Base-by-base conservation (phyloP, 495 filamentous ascomycete genomes). In the Hypoxylon crocopeplum region DNA sequence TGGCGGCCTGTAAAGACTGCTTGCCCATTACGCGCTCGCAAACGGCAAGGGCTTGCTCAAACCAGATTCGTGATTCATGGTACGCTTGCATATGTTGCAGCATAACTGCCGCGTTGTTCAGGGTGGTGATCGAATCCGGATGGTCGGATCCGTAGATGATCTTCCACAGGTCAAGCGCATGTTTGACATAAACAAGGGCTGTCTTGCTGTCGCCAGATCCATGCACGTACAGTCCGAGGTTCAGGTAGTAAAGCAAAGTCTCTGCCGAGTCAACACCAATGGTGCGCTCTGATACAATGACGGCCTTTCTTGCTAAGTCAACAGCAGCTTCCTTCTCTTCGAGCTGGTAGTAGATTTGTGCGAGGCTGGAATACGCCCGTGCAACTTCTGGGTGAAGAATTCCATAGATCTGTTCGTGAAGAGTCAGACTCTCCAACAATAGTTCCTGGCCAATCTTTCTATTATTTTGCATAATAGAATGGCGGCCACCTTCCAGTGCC, bases 61-160 rank as follows among this genome's bases (percentile, higher is more conserved):
- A 98, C 95, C 95, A 99, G 57, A 89, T 79, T 48, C 93, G 88
- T 11, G 93, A 97, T 72, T 96, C 91, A 56, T 88, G 84, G 80
- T 93, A 99, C 39, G 88, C 84, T 79, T 96, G 93, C 65, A 96
- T 80, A 50, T 89, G 86, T 76, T 98, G 95, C 40, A 98, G 84
- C 95, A 99, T 99, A 21, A 98, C 94, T 10, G 95, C 95, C 11
- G 91, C 92, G 70, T 99, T 99, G 82, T 98, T 99, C 75, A 98
- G 87, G 24, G 95, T 97, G 10, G 95, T 99, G 76, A 98, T 96
- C 12, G 91, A 94, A 74, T 99, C 95, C 2, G 95, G 95, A 75
- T 99, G 95, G 68, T 89, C 88, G 10, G 86, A 75, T 36, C 95
- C 95, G 69, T 96, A 98, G 69, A 97, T 92, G 70, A 97, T 82